Percentiles rank a stretch among this genome's conserved stretches.
Conservation (phyloP, 495 filamentous ascomycete genomes). For the Hypomontagnella monticulosa region DNA sequence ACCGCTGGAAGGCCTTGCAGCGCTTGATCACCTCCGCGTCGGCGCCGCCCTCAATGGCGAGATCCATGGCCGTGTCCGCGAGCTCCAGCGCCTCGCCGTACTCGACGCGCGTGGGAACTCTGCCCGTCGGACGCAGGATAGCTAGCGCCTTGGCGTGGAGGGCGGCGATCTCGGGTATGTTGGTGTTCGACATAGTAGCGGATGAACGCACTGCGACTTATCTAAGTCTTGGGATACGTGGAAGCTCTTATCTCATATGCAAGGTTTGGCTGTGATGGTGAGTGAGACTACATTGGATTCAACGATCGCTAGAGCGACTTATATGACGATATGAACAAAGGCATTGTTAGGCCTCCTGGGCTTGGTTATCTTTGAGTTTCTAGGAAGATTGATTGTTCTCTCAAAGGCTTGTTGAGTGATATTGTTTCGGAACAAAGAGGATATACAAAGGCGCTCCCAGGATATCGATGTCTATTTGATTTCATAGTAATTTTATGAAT, state of each 20-base stretch:
- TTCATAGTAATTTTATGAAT: too few species aligned
- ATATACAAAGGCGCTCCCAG: too few species aligned
- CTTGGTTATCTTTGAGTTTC: background rate
- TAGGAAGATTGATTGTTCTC: background rate
- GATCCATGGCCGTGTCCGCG: conserved; percentile 17
- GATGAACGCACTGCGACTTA: background rate
- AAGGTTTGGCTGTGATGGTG: background rate
- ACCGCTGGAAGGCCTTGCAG: conserved; percentile 4
- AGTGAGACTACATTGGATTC: background rate
- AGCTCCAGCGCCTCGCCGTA: conserved; percentile 11
- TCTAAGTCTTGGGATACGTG: conserved; percentile 11
- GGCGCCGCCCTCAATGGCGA: background rate
- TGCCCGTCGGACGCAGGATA: background rate
- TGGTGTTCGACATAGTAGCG: conserved; percentile 20
- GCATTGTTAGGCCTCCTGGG: background rate
- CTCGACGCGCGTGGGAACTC: conserved; percentile 11
- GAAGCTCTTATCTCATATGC: background rate
- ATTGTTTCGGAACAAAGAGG: too few species aligned
- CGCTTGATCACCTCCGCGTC: background rate
- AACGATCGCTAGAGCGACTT: background rate
- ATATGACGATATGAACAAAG: background rate
- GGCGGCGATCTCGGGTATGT: background rate
- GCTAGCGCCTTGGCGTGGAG: conserved; percentile 1
- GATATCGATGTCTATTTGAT: too few species aligned
- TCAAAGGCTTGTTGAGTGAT: background rate